These are phyloP conservation scores for Allomyces arbusculus DNA, from an alignment of 192 early-diverging fungal species.

Conservation along the genomic window DNA sequence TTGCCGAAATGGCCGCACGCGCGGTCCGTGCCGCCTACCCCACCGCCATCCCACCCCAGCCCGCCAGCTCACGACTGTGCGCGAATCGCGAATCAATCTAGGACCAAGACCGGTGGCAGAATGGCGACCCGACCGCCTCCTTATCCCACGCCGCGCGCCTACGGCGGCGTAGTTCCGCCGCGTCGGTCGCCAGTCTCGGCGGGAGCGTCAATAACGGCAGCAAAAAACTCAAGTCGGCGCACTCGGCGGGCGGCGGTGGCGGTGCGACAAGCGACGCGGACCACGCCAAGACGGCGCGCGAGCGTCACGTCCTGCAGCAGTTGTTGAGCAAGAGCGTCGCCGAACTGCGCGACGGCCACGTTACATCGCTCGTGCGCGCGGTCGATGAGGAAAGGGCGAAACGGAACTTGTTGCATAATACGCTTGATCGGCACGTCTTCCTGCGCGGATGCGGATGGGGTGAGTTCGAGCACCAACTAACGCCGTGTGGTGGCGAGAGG, in stretches of 20 bases:
- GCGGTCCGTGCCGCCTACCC: background rate
- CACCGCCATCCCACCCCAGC: background rate
- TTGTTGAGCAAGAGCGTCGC: slow-evolving; percentile 19
- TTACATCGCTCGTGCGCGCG: slow-evolving; percentile 21
- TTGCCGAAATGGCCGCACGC: slow-evolving; percentile 17
- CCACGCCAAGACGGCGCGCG: slow-evolving; percentile 24
- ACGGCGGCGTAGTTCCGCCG: slow-evolving; percentile 7
- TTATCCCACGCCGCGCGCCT: slow-evolving; percentile 1
- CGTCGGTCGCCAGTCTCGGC: background rate
- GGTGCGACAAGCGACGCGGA: no score
- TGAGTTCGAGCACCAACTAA: slow-evolving; percentile 1
- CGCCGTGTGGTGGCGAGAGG: background rate
- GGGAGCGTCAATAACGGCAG: background rate
- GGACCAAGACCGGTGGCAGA: slow-evolving; percentile 7
- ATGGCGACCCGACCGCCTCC: slow-evolving; percentile 13
- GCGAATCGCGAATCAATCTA: background rate
- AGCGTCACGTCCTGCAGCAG: slow-evolving; percentile 22
- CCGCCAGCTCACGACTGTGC: background rate
- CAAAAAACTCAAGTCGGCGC: slow-evolving; percentile 20
- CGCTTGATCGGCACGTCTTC: slow-evolving; percentile 21
- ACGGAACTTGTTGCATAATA: slow-evolving; percentile 32
- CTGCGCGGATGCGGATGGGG: background rate
- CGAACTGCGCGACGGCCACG: slow-evolving; percentile 24
- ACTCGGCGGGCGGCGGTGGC: slow-evolving; percentile 13
- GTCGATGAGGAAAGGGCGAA: slow-evolving; percentile 37